Base-by-base conservation (phyloP, 139 green algal species). In the Deuterostichococcus epilithicus region DNA sequence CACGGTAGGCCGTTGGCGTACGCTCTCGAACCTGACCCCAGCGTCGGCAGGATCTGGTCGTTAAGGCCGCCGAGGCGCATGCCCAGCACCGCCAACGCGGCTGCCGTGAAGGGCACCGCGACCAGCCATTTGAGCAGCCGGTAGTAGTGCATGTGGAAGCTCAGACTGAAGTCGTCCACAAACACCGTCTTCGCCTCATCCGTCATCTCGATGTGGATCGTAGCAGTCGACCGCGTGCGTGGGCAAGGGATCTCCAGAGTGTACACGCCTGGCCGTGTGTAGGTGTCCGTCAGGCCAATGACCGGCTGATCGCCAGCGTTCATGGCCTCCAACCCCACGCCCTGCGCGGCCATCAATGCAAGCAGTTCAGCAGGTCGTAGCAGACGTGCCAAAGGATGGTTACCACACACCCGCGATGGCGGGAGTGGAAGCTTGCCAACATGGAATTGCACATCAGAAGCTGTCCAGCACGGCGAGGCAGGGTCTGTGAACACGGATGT, bases 71-170 rank as follows among this genome's bases (percentile, higher is more conserved):
- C 73, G 0, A 23, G 59, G 44, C 36, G 70, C 58, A 63, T 44
- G 34, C 47, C 66, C 26, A 86, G 78, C 38, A 88, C 44, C 23
- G 79, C 81, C 5, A 79, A n/a, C 23, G 76, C 82, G 30, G 38
- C 52, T 0, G 67, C 75, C 71, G 85, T 39, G 44, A 95, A 86
- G 8, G 91, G 91, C 28, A 86, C 36, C 0, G 75, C 86, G 44
- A 94, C 78, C 66, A 91, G 70, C 86, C 87, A 91, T 81, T 92
- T 97, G 25, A 96, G 78, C 60, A 94, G 76, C 36, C 92, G 91
- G 82, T 98, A 92, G 84, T 93, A 97, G 83, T 96, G 89, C 70
- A 97, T 88, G 87, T 99, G 93, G 86, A 99, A 98, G 72, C 88
- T 94, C 33, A 98, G 79, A 36, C 84, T 73, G 80, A 98, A 98